Percentiles rank a stretch among this genome's conserved stretches.
These are phyloP conservation scores for Cordyceps javanica DNA, from an alignment of 2,329 filamentous ascomycete genomes.

Conservation along the genomic window DNA sequence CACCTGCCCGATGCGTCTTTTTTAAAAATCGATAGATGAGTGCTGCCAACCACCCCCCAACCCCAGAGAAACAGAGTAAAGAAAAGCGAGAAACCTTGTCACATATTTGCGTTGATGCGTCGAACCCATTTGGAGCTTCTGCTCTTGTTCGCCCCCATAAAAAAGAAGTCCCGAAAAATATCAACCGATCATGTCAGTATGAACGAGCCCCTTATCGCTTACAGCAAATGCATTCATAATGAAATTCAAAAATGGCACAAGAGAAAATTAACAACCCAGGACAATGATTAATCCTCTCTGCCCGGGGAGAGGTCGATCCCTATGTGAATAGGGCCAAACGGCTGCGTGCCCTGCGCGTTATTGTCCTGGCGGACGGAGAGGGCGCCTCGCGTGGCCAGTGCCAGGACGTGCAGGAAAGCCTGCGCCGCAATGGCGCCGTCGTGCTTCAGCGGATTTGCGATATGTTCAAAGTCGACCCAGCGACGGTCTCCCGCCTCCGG, in stretches of 20 bases:
- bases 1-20: neutral
- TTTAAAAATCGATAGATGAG: too few relatives aligned
- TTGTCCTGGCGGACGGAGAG: slow-evolving; percentile 57
- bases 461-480: slow-evolving; percentile 60
- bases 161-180: neutral
- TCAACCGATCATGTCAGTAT: neutral
- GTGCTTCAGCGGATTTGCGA: slow-evolving; percentile 53
- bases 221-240: too few relatives aligned
- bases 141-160: neutral
- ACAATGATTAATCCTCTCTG: neutral
- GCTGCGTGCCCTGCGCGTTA: slow-evolving; percentile 22
- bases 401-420: slow-evolving; percentile 68
- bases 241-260: neutral
- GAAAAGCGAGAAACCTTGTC: too few relatives aligned
- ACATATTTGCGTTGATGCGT: too few relatives aligned
- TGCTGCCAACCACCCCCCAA: too few relatives aligned
- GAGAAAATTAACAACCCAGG: neutral
- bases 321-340: slow-evolving; percentile 43
- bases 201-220: too few relatives aligned
- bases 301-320: slow-evolving; percentile 27
- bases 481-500: slow-evolving; percentile 22
- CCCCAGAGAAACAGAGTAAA: too few relatives aligned
- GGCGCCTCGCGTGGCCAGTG: slow-evolving; percentile 59
- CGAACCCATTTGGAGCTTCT: neutral
- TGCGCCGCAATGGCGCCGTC: slow-evolving; percentile 63